These are phyloP conservation scores for Penicillium psychrofluorescens DNA, from an alignment of 495 filamentous ascomycete species.

Conservation along the genomic window DNA sequence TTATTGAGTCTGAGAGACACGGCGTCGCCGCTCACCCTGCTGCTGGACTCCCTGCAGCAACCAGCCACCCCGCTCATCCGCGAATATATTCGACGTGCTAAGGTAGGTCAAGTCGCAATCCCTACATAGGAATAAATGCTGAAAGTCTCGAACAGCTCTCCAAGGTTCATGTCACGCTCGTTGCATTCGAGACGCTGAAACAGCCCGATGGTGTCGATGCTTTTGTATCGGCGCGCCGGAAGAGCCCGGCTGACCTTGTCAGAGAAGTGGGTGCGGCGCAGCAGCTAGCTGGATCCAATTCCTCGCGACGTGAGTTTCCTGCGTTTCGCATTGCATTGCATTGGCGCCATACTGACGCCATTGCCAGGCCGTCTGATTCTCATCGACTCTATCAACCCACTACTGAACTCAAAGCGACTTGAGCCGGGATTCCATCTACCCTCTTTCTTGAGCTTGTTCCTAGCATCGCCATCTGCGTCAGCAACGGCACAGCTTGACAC, in stretches of 20 bases:
- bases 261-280: slow-evolving; percentile 36
- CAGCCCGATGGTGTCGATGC: slow-evolving; percentile 48
- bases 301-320: slow-evolving; percentile 24
- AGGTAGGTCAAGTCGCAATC: slow-evolving; percentile 43
- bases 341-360: neutral
- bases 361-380: slow-evolving; percentile 35
- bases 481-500: slow-evolving; percentile 23
- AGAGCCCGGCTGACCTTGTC: slow-evolving; percentile 51
- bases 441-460: slow-evolving; percentile 31
- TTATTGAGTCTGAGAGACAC: slow-evolving; percentile 70
- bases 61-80: slow-evolving; percentile 59
- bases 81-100: slow-evolving; percentile 70
- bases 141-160: slow-evolving; percentile 28
- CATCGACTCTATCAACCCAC: slow-evolving; percentile 38
- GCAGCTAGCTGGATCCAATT: slow-evolving; percentile 18
- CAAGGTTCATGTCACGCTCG: slow-evolving; percentile 58
- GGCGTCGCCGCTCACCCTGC: slow-evolving; percentile 76
- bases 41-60: slow-evolving; percentile 83
- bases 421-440: slow-evolving; percentile 27
- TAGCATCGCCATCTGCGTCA: slow-evolving; percentile 16
- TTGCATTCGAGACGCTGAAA: slow-evolving; percentile 69
- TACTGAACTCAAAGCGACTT: slow-evolving; percentile 20
- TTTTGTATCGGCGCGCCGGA: slow-evolving; percentile 57
- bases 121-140: slow-evolving; percentile 29
- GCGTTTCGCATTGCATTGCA: neutral